phyloP scores from a whole-genome alignment of 2,329 filamentous ascomycete species.

The Salinomyces thailandicus region DNA sequence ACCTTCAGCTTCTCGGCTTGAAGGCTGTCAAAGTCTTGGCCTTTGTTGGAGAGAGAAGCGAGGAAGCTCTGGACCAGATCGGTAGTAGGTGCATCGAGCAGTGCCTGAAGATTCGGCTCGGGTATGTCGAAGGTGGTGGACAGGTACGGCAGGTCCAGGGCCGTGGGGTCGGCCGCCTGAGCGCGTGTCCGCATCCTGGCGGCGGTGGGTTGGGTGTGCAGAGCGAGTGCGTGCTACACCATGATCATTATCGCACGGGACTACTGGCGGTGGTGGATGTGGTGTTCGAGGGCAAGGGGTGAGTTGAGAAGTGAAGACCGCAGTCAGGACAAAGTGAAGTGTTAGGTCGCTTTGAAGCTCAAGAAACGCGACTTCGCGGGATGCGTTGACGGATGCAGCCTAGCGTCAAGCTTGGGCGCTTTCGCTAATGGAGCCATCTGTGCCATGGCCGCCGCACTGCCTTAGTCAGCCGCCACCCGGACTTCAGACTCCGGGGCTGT shows the following conservation, averaged over 20 bases:
- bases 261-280: too few species aligned
- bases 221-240: not conserved
- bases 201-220: not conserved
- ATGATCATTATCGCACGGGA: not conserved
- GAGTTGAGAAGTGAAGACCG: too few species aligned
- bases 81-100: slow-evolving; percentile 59
- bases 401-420: not conserved
- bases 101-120: slow-evolving; percentile 49
- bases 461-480: too few species aligned
- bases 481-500: too few species aligned
- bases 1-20: slow-evolving; percentile 79
- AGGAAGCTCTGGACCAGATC: slow-evolving; percentile 71
- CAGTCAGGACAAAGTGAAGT: not conserved
- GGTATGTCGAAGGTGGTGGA: slow-evolving; percentile 61
- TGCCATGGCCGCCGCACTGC: too few species aligned
- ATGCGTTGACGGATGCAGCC: not conserved
- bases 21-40: slow-evolving; percentile 69
- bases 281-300: too few species aligned
- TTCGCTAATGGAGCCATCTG: too few species aligned
- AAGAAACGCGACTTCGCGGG: not conserved
- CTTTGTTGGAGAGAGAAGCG: slow-evolving; percentile 63
- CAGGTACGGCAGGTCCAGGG: slow-evolving; percentile 61
- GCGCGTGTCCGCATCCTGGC: slow-evolving; percentile 39
- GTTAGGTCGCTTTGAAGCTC: not conserved
- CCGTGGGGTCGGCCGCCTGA: slow-evolving; percentile 38